Evolutionary conservation across 345 rosid species (phyloP), one percentile per base, ranked within the genome.

Genomic region (Isatis tinctoria): DNA sequence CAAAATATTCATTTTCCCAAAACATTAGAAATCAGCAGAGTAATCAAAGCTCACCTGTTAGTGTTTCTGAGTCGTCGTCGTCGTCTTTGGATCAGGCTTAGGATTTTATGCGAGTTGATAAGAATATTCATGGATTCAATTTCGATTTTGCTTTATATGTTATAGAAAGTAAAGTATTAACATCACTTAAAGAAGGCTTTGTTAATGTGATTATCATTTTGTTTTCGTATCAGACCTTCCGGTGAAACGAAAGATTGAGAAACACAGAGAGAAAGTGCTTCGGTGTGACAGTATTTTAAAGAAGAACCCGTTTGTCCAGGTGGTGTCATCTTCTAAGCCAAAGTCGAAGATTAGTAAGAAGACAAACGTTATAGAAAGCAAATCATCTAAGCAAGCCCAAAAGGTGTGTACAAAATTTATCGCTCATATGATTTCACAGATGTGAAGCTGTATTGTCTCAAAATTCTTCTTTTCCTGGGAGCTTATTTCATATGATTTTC

Each of bases 211-310:
- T 26, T 27, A 13, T 56, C 52, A 51, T 49, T 54, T 20, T 11
- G 2, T 48, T 61, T 39, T 26, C 20, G 2, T n/a, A 10, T 12
- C 69, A 95, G 97, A 92, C 79, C 83, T 95, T 51, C 85, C 90
- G 10, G 96, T 83, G 74, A 88, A 76, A 78, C 81, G 88, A 36
- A 92, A 92, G 86, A 95, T 90, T 69, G 96, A 90, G 82, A 95
- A 95, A 62, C 82, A 74, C 27, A 86, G 93, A 51, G 93, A 85
- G 35, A 92, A 80, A 68, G 89, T 92, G 10, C 89, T 92, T 8
- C 80, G 81, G 3, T 76, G 73, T 67, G 99, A 95, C 44, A 90
- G 91, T 71, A 41, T 84, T 14, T 78, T 95, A 17, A 84, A 86
- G 76, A 85, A 83, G 76, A 95, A 95, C 74, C 92, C 96, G 2